Evolutionary conservation across 345 rosid genomes (phyloP).

Genomic region (Rhodomyrtus tomentosa): DNA sequence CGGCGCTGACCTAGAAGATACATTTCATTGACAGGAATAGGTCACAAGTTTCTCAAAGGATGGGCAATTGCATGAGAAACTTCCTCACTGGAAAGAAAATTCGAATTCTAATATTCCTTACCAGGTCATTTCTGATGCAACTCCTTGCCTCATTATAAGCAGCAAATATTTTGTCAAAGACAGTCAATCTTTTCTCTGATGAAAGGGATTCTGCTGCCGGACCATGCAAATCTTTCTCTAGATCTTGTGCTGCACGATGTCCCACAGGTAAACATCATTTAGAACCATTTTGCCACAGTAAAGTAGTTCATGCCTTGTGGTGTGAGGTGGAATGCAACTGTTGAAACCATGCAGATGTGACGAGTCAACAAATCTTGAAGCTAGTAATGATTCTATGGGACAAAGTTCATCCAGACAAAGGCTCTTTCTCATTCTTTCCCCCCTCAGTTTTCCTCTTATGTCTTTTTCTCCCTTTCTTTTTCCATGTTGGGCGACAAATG

Average conservation of each 20-base stretch:
- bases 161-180: constrained; percentile 79
- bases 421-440: not conserved
- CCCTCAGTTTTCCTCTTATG: not conserved
- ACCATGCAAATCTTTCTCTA: constrained; percentile 92
- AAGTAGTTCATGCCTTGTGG: not conserved
- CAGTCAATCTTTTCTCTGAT: constrained; percentile 64
- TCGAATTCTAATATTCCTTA: constrained; percentile 14
- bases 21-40: not conserved
- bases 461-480: not conserved
- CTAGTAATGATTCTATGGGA: not conserved
- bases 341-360: not conserved
- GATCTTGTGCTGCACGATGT: constrained; percentile 71
- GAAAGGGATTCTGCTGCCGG: constrained; percentile 55
- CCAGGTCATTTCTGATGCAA: constrained; percentile 88
- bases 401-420: not conserved
- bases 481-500: not conserved
- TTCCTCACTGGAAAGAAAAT: not conserved
- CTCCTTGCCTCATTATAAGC: constrained; percentile 95
- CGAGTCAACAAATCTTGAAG: not conserved
- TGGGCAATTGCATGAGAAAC: not conserved
- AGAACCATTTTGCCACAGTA: not conserved
- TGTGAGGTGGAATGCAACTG: not conserved
- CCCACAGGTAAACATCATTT: not conserved
- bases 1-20: constrained; percentile 67
- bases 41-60: not conserved